Percentiles rank a stretch among this genome's conserved stretches.
Evolutionary conservation across 75 land plant species (phyloP).

Genomic region (Selaginella moellendorffii): DNA sequence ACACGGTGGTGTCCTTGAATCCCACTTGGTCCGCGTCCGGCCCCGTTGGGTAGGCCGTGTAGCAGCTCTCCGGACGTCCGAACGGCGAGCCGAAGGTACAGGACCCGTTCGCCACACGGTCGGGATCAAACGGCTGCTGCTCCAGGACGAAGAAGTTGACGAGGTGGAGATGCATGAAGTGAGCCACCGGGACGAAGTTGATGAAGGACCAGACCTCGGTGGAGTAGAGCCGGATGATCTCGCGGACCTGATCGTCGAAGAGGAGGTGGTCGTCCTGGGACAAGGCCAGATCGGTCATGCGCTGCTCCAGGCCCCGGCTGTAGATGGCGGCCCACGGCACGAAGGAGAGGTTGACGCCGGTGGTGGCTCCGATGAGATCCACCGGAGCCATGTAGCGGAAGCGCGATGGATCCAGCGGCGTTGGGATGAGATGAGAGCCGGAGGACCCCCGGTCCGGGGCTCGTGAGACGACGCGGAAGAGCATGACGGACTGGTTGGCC

Average conservation of each 20-base stretch:
- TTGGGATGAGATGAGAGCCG: not conserved
- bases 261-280: not conserved
- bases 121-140: constrained; percentile 5
- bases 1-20: constrained; percentile 8
- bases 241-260: not conserved
- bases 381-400: no score
- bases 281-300: not conserved
- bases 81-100: not conserved
- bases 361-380: no score
- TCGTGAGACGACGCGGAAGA: not conserved
- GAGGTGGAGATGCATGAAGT: constrained; percentile 18
- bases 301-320: not conserved
- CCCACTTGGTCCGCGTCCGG: not conserved
- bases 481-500: not conserved
- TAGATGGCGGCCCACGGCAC: not conserved
- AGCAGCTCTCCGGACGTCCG: constrained; percentile 3
- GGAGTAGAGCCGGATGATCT: not conserved
- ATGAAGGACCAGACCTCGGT: constrained; percentile 16
- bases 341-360: not conserved
- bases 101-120: not conserved
- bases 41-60: not conserved
- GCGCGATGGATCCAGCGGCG: no score
- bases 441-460: not conserved
- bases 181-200: constrained; percentile 12
- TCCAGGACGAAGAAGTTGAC: constrained; percentile 4